Percentiles rank a stretch among this genome's conserved stretches.
Conservation (phyloP, 352 stramenopile genomes). For the Phytophthora boehmeriae region DNA sequence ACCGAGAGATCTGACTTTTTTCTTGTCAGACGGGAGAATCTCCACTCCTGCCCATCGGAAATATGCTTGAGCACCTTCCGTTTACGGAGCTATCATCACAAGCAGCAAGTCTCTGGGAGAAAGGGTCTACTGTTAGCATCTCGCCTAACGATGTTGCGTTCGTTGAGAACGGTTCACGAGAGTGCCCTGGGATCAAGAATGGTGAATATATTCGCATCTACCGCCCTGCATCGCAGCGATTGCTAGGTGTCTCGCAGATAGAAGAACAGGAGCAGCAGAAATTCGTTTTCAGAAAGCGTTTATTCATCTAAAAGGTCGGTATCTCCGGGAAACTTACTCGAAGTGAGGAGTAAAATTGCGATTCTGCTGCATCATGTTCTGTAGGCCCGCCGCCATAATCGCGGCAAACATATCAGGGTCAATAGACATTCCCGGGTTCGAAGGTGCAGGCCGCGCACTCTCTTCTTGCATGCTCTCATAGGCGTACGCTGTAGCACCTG, state of each 20-base stretch:
- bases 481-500: conserved; percentile 76
- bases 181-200: conserved; percentile 30
- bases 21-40: conserved; percentile 34
- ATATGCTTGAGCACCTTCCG: conserved; percentile 58
- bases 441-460: conserved; percentile 21
- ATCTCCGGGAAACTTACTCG: conserved; percentile 33
- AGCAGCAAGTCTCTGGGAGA: conserved; percentile 49
- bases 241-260: conserved; percentile 69
- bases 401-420: conserved; percentile 85
- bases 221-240: conserved; percentile 24
- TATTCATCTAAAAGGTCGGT: conserved; percentile 56
- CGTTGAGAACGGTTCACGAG: conserved; percentile 4
- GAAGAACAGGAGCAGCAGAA: conserved; percentile 36
- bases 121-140: conserved; percentile 50
- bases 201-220: conserved; percentile 65
- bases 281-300: conserved; percentile 69
- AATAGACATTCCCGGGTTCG: conserved; percentile 49
- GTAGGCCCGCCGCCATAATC: conserved; percentile 81
- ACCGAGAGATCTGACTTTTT: conserved; percentile 4
- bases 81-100: conserved; percentile 38
- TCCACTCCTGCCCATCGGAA: conserved; percentile 64
- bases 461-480: conserved; percentile 72
- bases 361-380: conserved; percentile 82
- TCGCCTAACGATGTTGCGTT: conserved; percentile 34
- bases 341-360: conserved; percentile 31